Conservation (phyloP, 331 rosid species). For the Arachis monticola region DNA sequence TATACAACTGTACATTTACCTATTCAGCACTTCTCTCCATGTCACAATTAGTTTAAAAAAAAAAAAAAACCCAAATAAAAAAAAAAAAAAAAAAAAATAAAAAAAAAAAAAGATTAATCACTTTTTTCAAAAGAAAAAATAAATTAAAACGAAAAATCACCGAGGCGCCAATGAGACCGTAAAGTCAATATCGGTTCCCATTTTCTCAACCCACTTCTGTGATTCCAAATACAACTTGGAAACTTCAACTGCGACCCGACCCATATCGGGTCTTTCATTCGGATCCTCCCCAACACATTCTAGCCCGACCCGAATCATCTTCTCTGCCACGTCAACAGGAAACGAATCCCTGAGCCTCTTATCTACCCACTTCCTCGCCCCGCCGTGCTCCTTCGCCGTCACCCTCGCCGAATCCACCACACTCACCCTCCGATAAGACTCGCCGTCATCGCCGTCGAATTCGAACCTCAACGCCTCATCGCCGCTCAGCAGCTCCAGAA, state of each 20-base stretch:
- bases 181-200: slow-evolving; percentile 57
- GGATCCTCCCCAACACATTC: slow-evolving; percentile 71
- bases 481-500: slow-evolving; percentile 83
- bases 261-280: slow-evolving; percentile 74
- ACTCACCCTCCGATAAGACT: slow-evolving; percentile 58
- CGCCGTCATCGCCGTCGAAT: slow-evolving; percentile 46
- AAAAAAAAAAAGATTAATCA: too few species aligned
- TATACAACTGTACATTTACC: background rate
- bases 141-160: slow-evolving; percentile 28
- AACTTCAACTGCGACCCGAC: slow-evolving; percentile 58
- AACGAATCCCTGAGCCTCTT: slow-evolving; percentile 77
- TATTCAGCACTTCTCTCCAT: background rate
- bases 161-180: slow-evolving; percentile 77
- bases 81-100: too few species aligned
- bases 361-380: slow-evolving; percentile 81
- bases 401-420: slow-evolving; percentile 74
- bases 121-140: too few species aligned
- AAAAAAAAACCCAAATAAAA: background rate
- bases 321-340: slow-evolving; percentile 80
- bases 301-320: slow-evolving; percentile 66
- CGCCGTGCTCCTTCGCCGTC: slow-evolving; percentile 46
- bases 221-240: slow-evolving; percentile 84
- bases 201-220: slow-evolving; percentile 63
- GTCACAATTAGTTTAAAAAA: too few species aligned
- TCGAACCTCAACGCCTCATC: slow-evolving; percentile 64